Evolutionary conservation across 169 alveolate genomes (phyloP).

Genomic region (Besnoitia besnoiti): DNA sequence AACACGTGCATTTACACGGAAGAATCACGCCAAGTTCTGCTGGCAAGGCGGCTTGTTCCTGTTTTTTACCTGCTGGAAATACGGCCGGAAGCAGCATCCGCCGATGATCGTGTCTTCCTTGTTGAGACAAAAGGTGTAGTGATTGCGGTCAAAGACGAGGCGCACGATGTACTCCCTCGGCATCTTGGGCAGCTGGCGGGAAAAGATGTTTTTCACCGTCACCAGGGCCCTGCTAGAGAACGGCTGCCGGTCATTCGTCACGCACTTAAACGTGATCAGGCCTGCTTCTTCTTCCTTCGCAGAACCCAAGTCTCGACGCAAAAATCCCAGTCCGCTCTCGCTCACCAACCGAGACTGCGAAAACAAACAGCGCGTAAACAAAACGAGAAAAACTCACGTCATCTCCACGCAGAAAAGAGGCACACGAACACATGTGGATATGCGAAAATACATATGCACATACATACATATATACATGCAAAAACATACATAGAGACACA

Average conservation of each 20-base stretch:
- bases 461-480: not conserved
- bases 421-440: not conserved
- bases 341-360: slow-evolving; percentile 48
- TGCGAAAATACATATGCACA: not conserved
- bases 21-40: too few relatives aligned
- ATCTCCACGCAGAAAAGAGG: not conserved
- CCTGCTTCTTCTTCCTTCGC: slow-evolving; percentile 91
- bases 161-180: slow-evolving; percentile 97
- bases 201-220: slow-evolving; percentile 92
- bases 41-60: not conserved
- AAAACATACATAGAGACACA: not conserved
- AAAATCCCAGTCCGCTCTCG: slow-evolving; percentile 88
- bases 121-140: slow-evolving; percentile 93
- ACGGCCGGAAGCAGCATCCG: slow-evolving; percentile 94
- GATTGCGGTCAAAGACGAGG: slow-evolving; percentile 95
- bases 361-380: not conserved
- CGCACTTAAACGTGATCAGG: slow-evolving; percentile 87
- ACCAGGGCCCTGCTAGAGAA: slow-evolving; percentile 87
- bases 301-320: slow-evolving; percentile 91
- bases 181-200: slow-evolving; percentile 97
- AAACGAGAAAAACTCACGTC: too few relatives aligned
- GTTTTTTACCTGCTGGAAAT: slow-evolving; percentile 78
- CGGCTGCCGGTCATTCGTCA: slow-evolving; percentile 91
- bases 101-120: slow-evolving; percentile 94
- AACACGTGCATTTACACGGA: too few relatives aligned